Base-by-base conservation (phyloP, 495 filamentous ascomycete genomes). In the Talaromyces wortmannii region DNA sequence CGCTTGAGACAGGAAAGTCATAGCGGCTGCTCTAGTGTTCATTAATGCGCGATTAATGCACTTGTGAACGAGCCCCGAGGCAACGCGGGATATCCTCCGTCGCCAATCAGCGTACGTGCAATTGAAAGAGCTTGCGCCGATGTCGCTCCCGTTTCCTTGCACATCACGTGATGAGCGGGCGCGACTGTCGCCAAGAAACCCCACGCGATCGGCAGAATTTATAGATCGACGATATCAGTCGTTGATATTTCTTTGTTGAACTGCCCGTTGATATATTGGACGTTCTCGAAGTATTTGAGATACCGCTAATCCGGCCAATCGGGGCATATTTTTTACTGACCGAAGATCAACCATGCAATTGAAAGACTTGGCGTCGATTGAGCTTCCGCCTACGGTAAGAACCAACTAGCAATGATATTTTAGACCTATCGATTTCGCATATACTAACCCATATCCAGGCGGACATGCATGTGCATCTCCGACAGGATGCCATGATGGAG, bases 401-500 rank as follows among this genome's bases (percentile, higher is more conserved):
- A 4, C 23, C 31, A 40, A 8, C 50, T 52, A 31, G 44, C 33
- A 29, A 12, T 12, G 6, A 13, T 7, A 23, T 23, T 23, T 23
- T 23, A 23, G 23, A 23, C 23, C 23, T 23, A 23, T 23, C 23
- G 1, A 23, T 23, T 23, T 23, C 23, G 23, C 1, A 23, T 23
- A 23, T 23, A 23, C 23, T 23, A 23, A 23, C 23, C 4, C 23
- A 4, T 6, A 3, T 6, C 11, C 45, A 48, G 45, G 42, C 48
- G 31, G 49, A 57, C 17, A 45, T 50, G 47, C 50, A 47, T 59
- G 73, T 78, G 59, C 89, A 90, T 66, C 78, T 96, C 53, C 81
- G 91, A 43, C 85, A 94, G 71, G 89, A 85, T 2, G 73, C 79
- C 45, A 89, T 96, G 79, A 88, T 90, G 81, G 77, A 91, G 55